Evolutionary conservation across 108 stramenopile species (phyloP).

Genomic region (Aurantiochytrium sp.): DNA sequence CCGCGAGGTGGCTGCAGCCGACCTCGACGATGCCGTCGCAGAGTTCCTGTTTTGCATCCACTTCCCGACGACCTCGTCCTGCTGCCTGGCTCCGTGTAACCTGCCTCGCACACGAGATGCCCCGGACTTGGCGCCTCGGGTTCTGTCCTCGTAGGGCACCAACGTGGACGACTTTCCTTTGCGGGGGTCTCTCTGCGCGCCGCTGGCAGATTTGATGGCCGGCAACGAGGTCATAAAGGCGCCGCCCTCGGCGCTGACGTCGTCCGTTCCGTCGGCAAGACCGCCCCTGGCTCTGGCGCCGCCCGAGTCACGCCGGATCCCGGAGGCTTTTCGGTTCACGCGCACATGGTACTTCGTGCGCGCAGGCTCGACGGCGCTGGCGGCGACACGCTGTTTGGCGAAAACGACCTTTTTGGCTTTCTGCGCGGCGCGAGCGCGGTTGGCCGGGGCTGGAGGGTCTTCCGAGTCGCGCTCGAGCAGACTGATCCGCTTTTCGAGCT

Average conservation of each 20-base stretch:
- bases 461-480: constrained; percentile 39
- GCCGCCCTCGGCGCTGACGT: constrained; percentile 31
- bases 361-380: neutral
- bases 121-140: neutral
- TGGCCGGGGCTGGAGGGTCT: neutral
- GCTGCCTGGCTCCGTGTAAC: neutral
- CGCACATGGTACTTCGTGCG: neutral
- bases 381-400: neutral
- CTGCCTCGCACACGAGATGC: neutral
- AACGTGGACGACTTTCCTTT: neutral
- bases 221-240: neutral
- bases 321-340: neutral
- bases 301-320: neutral
- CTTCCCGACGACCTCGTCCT: neutral
- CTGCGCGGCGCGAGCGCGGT: too few relatives aligned
- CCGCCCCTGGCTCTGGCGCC: too few relatives aligned
- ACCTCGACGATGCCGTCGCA: neutral
- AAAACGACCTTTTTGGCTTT: neutral
- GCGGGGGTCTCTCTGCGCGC: too few relatives aligned
- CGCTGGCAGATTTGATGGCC: neutral
- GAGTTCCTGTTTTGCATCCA: constrained; percentile 1
- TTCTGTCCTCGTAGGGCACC: neutral
- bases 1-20: neutral
- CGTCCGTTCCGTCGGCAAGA: too few relatives aligned
- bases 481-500: constrained; percentile 53